These are phyloP conservation scores for Neurospora tetrasperma DNA, from an alignment of 495 filamentous ascomycete genomes.

Conservation along the genomic window DNA sequence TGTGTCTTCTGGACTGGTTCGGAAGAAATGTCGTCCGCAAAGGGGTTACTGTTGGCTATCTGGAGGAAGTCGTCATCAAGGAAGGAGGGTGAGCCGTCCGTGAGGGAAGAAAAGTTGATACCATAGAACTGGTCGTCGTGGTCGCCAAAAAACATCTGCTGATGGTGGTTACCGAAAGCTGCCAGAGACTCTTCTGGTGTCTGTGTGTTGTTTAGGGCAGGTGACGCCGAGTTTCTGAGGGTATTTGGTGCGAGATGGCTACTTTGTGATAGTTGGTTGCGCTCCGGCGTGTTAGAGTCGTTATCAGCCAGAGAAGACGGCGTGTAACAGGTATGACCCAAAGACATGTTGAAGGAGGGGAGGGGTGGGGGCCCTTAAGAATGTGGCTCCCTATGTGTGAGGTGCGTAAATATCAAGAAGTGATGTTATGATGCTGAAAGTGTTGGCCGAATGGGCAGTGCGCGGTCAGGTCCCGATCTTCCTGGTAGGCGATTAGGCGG, in stretches of 20 bases:
- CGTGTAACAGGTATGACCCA: constrained; percentile 18
- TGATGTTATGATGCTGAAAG: background rate
- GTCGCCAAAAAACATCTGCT: constrained; percentile 27
- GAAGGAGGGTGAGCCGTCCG: constrained; percentile 26
- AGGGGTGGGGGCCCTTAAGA: constrained; percentile 2
- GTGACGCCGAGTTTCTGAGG: constrained; percentile 31
- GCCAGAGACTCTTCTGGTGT: constrained; percentile 35
- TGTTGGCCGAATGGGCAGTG: constrained; percentile 2
- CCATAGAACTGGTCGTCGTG: constrained; percentile 33
- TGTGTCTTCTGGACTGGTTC: constrained; percentile 5
- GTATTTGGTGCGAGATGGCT: constrained; percentile 29
- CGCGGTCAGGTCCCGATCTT: constrained; percentile 9
- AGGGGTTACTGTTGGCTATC: background rate
- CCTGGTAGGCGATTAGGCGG: constrained; percentile 10
- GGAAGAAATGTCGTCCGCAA: constrained; percentile 3
- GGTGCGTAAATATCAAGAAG: constrained; percentile 14
- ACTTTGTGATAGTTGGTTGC: constrained; percentile 24
- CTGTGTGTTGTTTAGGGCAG: constrained; percentile 24
- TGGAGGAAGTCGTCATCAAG: constrained; percentile 17
- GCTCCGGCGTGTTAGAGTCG: constrained; percentile 13
- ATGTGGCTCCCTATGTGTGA: background rate
- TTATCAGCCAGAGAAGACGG: constrained; percentile 17
- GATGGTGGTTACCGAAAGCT: constrained; percentile 27
- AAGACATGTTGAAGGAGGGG: constrained; percentile 22
- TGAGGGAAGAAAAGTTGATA: constrained; percentile 25